These are phyloP conservation scores for Neocucurbitaria cava DNA, from an alignment of 2,329 filamentous ascomycete genomes.

Conservation along the genomic window DNA sequence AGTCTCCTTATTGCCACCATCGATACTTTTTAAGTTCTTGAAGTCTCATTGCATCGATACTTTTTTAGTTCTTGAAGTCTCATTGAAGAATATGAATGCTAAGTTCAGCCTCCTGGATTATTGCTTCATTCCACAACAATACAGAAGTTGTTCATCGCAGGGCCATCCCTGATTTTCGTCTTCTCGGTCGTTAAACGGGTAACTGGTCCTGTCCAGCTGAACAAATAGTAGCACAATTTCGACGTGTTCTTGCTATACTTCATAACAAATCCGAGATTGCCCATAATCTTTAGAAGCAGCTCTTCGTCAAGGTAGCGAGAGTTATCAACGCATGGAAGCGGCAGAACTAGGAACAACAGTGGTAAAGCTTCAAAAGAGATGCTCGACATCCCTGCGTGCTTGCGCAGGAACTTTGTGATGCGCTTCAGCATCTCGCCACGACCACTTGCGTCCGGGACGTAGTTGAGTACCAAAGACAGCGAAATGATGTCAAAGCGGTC, in stretches of 20 bases:
- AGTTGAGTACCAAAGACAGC: slow-evolving; percentile 91
- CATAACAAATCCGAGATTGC: slow-evolving; percentile 73
- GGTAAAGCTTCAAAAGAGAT: slow-evolving; percentile 52
- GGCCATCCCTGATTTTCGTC: slow-evolving; percentile 76
- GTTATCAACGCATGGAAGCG: slow-evolving; percentile 85
- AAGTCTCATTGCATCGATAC: too few species aligned
- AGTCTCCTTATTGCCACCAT: too few species aligned
- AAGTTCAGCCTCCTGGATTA: neutral
- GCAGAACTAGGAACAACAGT: slow-evolving; percentile 86
- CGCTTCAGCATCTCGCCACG: slow-evolving; percentile 81
- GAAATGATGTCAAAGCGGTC: slow-evolving; percentile 89
- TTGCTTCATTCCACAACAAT: slow-evolving; percentile 66
- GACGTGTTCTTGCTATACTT: slow-evolving; percentile 74
- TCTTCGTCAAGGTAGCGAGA: slow-evolving; percentile 85
- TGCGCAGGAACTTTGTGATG: slow-evolving; percentile 42
- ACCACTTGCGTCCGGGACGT: slow-evolving; percentile 76
- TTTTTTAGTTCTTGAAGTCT: too few species aligned
- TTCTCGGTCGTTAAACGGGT: slow-evolving; percentile 66
- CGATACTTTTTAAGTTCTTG: too few species aligned
- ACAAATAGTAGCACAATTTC: slow-evolving; percentile 91
- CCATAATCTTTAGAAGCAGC: slow-evolving; percentile 76
- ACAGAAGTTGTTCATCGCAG: slow-evolving; percentile 87
- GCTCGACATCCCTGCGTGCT: slow-evolving; percentile 7
- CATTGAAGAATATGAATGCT: neutral
- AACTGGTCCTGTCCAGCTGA: slow-evolving; percentile 60